These are phyloP conservation scores for Ceraceosorus bombacis DNA, from an alignment of 1,284 basidiomycete species.

Conservation along the genomic window DNA sequence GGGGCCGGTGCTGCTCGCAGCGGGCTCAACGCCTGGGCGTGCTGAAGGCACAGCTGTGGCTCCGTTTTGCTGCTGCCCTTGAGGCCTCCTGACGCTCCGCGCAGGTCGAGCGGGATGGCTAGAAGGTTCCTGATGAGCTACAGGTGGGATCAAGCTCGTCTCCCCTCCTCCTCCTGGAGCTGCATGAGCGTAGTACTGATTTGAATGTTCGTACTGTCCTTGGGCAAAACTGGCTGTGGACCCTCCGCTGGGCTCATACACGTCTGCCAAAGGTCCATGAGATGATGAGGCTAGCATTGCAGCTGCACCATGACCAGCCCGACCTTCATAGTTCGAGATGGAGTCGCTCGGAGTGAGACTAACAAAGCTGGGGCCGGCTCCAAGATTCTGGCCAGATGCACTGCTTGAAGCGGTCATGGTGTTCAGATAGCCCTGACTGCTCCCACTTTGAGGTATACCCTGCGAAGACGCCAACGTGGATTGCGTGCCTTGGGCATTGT, in stretches of 20 bases:
- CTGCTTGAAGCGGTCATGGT: conserved; percentile 2
- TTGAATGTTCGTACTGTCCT: conserved; percentile 11
- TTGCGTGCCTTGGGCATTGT: too few species aligned
- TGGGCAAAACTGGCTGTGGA: conserved; percentile 4
- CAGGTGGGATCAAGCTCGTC: too few species aligned
- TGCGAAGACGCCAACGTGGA: too few species aligned
- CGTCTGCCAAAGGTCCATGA: background rate
- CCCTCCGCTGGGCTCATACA: background rate
- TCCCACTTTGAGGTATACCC: background rate
- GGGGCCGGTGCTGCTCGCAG: conserved; percentile 3
- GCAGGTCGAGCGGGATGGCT: background rate
- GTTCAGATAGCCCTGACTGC: background rate
- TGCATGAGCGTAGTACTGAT: too few species aligned
- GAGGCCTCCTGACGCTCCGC: background rate
- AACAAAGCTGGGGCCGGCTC: conserved; percentile 22
- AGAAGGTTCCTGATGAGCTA: too few species aligned
- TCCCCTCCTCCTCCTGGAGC: too few species aligned
- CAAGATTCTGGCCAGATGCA: conserved; percentile 8
- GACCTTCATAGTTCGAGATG: conserved; percentile 24
- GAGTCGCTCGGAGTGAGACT: conserved; percentile 29
- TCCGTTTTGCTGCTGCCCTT: background rate
- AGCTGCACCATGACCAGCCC: conserved; percentile 8
- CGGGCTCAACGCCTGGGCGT: conserved; percentile 2
- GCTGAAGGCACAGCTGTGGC: conserved; percentile 2
- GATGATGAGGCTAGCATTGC: background rate